Evolutionary conservation across 2,329 filamentous ascomycete genomes (phyloP).

Genomic region (Aspergillus pseudoglaucus): DNA sequence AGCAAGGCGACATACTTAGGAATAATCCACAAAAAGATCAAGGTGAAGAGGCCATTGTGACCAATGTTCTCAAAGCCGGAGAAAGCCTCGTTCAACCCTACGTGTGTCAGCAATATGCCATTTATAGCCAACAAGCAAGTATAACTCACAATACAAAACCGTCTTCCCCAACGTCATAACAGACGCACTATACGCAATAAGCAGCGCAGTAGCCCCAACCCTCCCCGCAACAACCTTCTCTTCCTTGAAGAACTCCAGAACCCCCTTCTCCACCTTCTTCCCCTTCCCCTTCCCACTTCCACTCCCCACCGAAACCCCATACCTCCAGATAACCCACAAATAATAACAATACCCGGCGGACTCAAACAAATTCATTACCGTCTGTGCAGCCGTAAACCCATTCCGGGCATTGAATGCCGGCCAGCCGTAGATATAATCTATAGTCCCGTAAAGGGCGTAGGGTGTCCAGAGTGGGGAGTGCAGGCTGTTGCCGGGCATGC

Average conservation of each 20-base stretch:
- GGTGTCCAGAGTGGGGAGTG: constrained; percentile 69
- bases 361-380: constrained; percentile 62
- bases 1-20: constrained; percentile 52
- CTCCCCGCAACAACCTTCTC: constrained; percentile 48
- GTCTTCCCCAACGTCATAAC: constrained; percentile 65
- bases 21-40: constrained; percentile 57
- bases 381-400: constrained; percentile 75
- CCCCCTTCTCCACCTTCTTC: constrained; percentile 25
- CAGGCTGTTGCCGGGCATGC: constrained; percentile 68
- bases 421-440: constrained; percentile 79
- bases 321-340: constrained; percentile 46
- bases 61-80: constrained; percentile 56
- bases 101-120: neutral
- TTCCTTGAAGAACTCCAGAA: constrained; percentile 41
- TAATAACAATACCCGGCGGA: constrained; percentile 59
- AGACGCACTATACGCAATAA: constrained; percentile 54
- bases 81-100: constrained; percentile 54
- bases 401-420: constrained; percentile 60
- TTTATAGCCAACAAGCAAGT: neutral
- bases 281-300: constrained; percentile 14
- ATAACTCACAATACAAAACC: constrained; percentile 55
- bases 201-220: constrained; percentile 48
- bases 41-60: constrained; percentile 50
- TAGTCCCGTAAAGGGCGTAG: constrained; percentile 70
- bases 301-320: constrained; percentile 30